These are phyloP conservation scores for Saccharomycopsis synnaedendra DNA, from an alignment of 805 yeast species.

Conservation along the genomic window DNA sequence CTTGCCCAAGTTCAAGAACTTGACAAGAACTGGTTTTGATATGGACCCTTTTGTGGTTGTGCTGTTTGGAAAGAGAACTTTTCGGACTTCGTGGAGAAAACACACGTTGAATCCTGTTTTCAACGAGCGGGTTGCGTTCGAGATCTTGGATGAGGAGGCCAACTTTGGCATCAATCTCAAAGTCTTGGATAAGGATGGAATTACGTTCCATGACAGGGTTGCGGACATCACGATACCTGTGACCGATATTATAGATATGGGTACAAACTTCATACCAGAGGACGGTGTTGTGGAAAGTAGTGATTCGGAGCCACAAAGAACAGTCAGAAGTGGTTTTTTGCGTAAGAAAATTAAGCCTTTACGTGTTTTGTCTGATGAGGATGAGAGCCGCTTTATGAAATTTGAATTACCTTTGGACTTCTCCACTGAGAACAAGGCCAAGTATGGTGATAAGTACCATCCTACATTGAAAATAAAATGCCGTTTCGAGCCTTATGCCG, in stretches of 20 bases:
- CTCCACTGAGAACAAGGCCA: conserved; percentile 13
- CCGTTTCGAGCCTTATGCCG: conserved; percentile 55
- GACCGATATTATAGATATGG: conserved; percentile 28
- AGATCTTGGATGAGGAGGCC: conserved; percentile 54
- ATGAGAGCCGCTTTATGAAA: conserved; percentile 18
- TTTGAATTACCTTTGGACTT: conserved; percentile 27
- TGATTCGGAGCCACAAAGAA: background rate
- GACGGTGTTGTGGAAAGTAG: too few species aligned
- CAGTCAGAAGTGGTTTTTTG: conserved; percentile 12
- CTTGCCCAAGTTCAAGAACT: conserved; percentile 64
- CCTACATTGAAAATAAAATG: conserved; percentile 52
- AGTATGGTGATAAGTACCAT: conserved; percentile 22
- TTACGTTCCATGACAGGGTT: conserved; percentile 75
- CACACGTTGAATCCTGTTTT: conserved; percentile 78
- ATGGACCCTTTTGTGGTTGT: conserved; percentile 96
- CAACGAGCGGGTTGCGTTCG: conserved; percentile 73
- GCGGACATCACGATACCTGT: conserved; percentile 55
- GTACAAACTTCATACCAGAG: conserved; percentile 3
- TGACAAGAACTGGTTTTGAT: conserved; percentile 65
- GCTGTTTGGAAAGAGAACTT: conserved; percentile 81
- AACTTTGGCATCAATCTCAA: conserved; percentile 57
- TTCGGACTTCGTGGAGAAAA: conserved; percentile 71
- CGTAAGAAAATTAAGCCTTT: conserved; percentile 16
- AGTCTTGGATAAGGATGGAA: conserved; percentile 73
- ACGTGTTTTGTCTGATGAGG: conserved; percentile 11